Percentiles rank a stretch among this genome's conserved stretches.
Conservation (phyloP, 139 green algal genomes). For the Volvox africanus region DNA sequence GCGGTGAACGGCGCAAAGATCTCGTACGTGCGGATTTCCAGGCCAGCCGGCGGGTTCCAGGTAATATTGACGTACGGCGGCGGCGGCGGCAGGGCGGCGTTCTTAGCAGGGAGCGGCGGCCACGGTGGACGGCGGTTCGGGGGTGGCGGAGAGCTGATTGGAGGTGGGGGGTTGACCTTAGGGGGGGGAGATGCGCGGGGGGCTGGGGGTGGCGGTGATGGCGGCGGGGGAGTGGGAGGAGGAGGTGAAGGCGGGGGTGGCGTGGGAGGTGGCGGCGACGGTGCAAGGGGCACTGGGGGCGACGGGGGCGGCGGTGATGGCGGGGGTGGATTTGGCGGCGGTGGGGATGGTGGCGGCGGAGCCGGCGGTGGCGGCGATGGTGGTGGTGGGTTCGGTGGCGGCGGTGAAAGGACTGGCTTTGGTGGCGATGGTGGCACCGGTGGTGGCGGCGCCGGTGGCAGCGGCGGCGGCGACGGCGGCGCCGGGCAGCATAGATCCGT, state of each 20-base stretch:
- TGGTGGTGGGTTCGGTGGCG: not conserved
- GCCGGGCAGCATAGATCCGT: conserved; percentile 26
- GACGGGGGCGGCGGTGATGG: not conserved
- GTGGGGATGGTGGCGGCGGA: not conserved
- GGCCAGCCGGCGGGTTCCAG: not conserved
- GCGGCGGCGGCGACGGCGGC: conserved; percentile 1
- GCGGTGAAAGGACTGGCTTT: not conserved
- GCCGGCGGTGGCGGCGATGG: conserved; percentile 2
- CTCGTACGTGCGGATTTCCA: conserved; percentile 36
- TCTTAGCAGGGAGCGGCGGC: conserved; percentile 12
- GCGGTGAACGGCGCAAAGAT: conserved; percentile 11
- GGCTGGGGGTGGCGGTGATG: not conserved
- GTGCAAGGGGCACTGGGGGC: not conserved
- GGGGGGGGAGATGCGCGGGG: not conserved
- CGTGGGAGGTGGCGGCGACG: not conserved
- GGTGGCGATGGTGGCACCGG: not conserved
- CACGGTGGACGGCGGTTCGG: not conserved
- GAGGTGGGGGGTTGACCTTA: not conserved
- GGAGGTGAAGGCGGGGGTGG: not conserved
- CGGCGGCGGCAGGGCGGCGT: conserved; percentile 16
- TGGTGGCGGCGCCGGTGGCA: not conserved
- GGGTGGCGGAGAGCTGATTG: not conserved
- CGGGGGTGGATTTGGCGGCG: not conserved
- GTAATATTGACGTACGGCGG: not conserved
- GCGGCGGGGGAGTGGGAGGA: not conserved